Conservation (phyloP, 139 green algal genomes). For the Chlamydomonas incerta region DNA sequence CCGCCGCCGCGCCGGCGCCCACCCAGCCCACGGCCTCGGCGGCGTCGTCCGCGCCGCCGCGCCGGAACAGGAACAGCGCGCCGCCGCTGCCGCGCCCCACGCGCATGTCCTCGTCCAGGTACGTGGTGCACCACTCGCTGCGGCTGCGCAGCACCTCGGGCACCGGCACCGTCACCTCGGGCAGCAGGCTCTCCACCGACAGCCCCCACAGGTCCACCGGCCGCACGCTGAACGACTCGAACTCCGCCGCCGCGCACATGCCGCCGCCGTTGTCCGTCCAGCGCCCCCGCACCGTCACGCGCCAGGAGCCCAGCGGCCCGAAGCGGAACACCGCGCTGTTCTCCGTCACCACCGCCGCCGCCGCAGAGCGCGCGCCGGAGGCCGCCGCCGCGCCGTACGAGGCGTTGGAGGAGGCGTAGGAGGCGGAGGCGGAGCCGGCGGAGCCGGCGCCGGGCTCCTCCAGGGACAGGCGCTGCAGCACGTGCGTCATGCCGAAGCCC, state of each 20-base stretch:
- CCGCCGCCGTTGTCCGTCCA: slow-evolving; percentile 52
- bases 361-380: not conserved
- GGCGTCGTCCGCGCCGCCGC: not conserved
- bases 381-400: not conserved
- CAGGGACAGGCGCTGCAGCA: slow-evolving; percentile 36
- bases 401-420: not conserved
- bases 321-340: slow-evolving; percentile 52
- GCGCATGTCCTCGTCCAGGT: slow-evolving; percentile 44
- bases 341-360: slow-evolving; percentile 17
- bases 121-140: slow-evolving; percentile 49
- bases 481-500: slow-evolving; percentile 44
- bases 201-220: slow-evolving; percentile 49
- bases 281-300: slow-evolving; percentile 32
- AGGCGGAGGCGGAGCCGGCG: no score
- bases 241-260: slow-evolving; percentile 39
- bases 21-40: no score
- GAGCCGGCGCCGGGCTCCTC: not conserved
- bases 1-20: not conserved
- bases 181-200: slow-evolving; percentile 28
- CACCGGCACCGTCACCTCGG: slow-evolving; percentile 40
- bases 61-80: slow-evolving; percentile 44
- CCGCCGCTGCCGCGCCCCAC: slow-evolving; percentile 17
- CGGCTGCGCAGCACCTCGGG: slow-evolving; percentile 34
- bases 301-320: slow-evolving; percentile 49
- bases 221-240: slow-evolving; percentile 47